These are phyloP conservation scores for Phaeotremella fagi DNA, from an alignment of 768 basidiomycete genomes.

Conservation along the genomic window DNA sequence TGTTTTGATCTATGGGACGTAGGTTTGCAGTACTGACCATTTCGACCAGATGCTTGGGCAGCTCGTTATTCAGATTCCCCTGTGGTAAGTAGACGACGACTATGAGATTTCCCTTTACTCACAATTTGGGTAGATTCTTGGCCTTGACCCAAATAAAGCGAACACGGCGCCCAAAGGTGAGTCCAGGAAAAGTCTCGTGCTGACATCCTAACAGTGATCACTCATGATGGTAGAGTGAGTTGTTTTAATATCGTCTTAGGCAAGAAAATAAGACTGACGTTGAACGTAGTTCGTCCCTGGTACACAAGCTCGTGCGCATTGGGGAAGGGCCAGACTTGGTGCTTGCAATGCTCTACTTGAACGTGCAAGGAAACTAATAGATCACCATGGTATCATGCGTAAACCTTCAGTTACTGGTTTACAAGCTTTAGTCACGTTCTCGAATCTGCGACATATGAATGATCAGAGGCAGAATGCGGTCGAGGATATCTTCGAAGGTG, in stretches of 20 bases:
- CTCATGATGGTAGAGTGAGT: constrained; percentile 26
- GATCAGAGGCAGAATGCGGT: constrained; percentile 11
- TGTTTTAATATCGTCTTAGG: too few species aligned
- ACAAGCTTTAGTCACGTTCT: constrained; percentile 24
- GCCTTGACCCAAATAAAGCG: constrained; percentile 12
- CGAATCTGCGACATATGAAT: constrained; percentile 17
- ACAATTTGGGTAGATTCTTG: constrained; percentile 15
- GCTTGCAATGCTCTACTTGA: constrained; percentile 26
- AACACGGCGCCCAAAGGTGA: constrained; percentile 26
- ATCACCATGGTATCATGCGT: constrained; percentile 14
- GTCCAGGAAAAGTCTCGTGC: background rate
- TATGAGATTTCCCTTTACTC: too few species aligned
- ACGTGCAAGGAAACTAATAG: constrained; percentile 19
- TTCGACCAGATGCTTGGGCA: constrained; percentile 24
- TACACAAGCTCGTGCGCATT: constrained; percentile 28
- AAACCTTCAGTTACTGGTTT: constrained; percentile 25
- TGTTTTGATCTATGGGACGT: background rate
- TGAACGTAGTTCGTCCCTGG: constrained; percentile 25
- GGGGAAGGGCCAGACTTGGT: constrained; percentile 17
- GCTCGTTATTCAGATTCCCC: constrained; percentile 33
- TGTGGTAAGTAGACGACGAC: constrained; percentile 21
- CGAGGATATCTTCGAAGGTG: constrained; percentile 23
- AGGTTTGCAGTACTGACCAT: background rate
- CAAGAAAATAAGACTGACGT: background rate
- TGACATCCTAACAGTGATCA: constrained; percentile 18